Evolutionary conservation across 2,329 filamentous ascomycete species (phyloP), one percentile per base, ranked within the genome.

Genomic region (Colletotrichum acutatum): DNA sequence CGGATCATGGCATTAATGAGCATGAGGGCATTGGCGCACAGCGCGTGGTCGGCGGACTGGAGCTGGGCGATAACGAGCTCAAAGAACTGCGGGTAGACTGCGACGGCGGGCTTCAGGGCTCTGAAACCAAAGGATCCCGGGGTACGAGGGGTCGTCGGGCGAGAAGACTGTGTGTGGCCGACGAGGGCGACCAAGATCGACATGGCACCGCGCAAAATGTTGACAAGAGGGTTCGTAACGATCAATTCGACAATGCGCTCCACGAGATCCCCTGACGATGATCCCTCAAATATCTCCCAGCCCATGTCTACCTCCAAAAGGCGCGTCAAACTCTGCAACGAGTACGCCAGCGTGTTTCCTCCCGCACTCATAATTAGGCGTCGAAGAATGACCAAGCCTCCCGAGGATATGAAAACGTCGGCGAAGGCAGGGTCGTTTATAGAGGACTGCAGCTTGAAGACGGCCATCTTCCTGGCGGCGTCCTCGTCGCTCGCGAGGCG

Each of bases 401-500:
- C 95, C 62, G 95, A 94, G 64, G 93, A 91, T 74, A 98, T 97
- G 85, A 99, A 99, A 78, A 97, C 92, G 82, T 98, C 97, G 79
- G 97, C 97, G 82, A 98, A 98, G 63, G 95, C 93, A 30, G 96
- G 96, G 84, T 99, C 97, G 81, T 95, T 96, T 83, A 99, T 98
- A 75, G 94, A 95, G 75, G 90, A 93, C 84, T 99, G 97, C 76
- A 99, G 91, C 86, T 98, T 98, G 90, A 99, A 99, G 74, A 97
- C 97, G 74, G 97, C 97, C 94, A 98, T 98, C 84, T 99, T 99
- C 80, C 95, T 94, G 77, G 94, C 92, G 69, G 94, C 95, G 87
- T 99, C 97, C 84, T 98, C 90, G 77, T 92, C 89, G 83, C 90
- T 92, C 53, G 89, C 86, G 74, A 92, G 85, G 76, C 90, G 90